Base-by-base conservation (phyloP, 345 rosid genomes). In the Bruguiera parviflora region DNA sequence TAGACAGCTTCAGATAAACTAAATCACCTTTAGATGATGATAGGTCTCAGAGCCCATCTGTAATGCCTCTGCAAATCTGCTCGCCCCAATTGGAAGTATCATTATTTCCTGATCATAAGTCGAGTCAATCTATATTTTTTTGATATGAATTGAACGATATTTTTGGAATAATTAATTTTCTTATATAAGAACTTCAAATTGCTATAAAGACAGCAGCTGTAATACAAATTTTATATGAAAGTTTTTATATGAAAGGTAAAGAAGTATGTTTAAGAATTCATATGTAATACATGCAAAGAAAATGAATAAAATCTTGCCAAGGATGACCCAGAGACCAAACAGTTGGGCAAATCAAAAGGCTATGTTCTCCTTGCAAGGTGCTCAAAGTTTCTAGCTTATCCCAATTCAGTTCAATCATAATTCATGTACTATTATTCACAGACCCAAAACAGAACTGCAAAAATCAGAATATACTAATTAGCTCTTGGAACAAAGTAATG, bases 21-120 rank as follows among this genome's bases (percentile, higher is more conserved):
- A 75, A 74, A 66, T 65, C 79, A 95, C 99, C 98, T 95, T 95
- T 69, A 95, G 86, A 78, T 95, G 99, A 78, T 88, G 92, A 81
- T 88, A 95, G 56, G 94, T 87, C 82, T 95, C 99, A 60, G 99
- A 79, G 75, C 98, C 99, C 94, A 93, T 90, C 74, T 84, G 96
- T 73, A 95, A 75, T 56, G 99, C 99, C 85, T 95, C 99, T 83
- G 87, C 88, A 85, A 92, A 92, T 77, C 85, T 92, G 80, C 69
- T 74, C 39, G 99, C 99, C 74, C 97, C 99, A 77, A 80, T 74
- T 32, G 99, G 99, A 65, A 92, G 86, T 77, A 95, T 80, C 96
- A 87, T 87, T 72, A 95, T 87, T 69, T 95, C 98, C 98, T 95
- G 86, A 58, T 55, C 68, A 63, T 46, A 78, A 62, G 67, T 72